Evolutionary conservation across 345 rosid genomes (phyloP).

Genomic region (Hibiscus trionum): DNA sequence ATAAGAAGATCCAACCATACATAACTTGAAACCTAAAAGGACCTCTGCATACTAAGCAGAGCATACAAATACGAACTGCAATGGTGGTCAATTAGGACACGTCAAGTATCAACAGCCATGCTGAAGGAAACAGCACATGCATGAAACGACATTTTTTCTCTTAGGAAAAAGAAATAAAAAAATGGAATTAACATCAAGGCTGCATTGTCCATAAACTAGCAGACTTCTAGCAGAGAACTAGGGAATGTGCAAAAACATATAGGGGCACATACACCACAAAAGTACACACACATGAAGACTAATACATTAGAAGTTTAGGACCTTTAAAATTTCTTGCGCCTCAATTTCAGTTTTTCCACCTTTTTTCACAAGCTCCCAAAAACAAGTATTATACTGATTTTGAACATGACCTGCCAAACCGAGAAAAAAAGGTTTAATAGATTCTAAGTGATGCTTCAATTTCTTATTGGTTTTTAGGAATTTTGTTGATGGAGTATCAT

Average conservation of each 20-base stretch:
- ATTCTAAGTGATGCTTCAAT: background rate
- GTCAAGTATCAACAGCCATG: background rate
- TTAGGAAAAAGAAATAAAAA: background rate
- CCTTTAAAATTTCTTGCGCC: slow-evolving; percentile 63
- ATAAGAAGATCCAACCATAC: background rate
- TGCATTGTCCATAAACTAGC: background rate
- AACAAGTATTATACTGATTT: slow-evolving; percentile 64
- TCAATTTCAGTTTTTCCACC: slow-evolving; percentile 54
- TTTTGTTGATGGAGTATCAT: background rate
- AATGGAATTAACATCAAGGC: background rate
- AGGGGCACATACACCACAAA: background rate
- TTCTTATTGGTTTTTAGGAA: background rate
- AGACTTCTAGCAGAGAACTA: background rate
- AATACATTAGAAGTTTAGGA: slow-evolving; percentile 11
- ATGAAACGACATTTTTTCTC: background rate
- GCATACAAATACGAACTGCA: background rate
- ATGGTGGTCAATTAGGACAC: background rate
- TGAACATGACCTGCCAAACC: slow-evolving; percentile 52
- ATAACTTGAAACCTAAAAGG: background rate
- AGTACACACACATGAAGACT: background rate
- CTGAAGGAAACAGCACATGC: background rate
- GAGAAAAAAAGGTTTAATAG: background rate
- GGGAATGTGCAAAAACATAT: background rate
- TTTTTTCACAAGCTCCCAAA: slow-evolving; percentile 58
- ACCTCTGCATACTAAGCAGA: background rate